Conservation (phyloP, 2,329 filamentous ascomycete genomes). For the Biscogniauxia mediterranea region DNA sequence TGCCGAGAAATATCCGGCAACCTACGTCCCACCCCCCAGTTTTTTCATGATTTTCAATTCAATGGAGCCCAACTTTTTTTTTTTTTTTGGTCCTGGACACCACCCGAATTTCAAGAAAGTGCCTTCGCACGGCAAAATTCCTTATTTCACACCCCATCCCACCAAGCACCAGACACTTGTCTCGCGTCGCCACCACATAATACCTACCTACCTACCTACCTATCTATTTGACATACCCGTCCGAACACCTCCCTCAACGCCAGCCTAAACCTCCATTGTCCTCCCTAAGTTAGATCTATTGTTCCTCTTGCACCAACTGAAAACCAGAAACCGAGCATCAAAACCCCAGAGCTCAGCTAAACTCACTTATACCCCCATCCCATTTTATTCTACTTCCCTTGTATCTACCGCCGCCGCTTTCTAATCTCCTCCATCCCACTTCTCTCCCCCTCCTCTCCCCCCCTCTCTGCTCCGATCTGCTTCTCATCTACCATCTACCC, state of each 20-base stretch:
- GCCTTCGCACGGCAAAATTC: conserved; percentile 18
- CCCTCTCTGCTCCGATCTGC: background rate
- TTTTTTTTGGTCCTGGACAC: conserved; percentile 5
- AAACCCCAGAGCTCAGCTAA: background rate
- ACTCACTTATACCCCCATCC: background rate
- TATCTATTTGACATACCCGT: conserved; percentile 3
- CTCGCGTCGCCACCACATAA: conserved; percentile 15
- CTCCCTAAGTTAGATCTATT: background rate
- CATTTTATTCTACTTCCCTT: background rate
- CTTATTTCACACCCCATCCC: conserved; percentile 17
- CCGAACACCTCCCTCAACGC: background rate
- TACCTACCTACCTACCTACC: background rate
- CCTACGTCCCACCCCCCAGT: conserved; percentile 10
- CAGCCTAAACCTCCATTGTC: background rate
- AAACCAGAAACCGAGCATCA: background rate
- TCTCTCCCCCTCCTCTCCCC: conserved; percentile 2
- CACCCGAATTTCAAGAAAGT: conserved; percentile 3
- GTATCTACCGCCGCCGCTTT: background rate
- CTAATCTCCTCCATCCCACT: conserved; percentile 1
- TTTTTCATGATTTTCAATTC: conserved; percentile 14
- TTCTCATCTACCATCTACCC: background rate
- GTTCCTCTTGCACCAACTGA: no score
- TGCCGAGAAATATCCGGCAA: conserved; percentile 19
- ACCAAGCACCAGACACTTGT: conserved; percentile 7
- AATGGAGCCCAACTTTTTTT: conserved; percentile 8